Evolutionary conservation across 345 rosid species (phyloP), one percentile per base, ranked within the genome.

Genomic region (Sonneratia alba): DNA sequence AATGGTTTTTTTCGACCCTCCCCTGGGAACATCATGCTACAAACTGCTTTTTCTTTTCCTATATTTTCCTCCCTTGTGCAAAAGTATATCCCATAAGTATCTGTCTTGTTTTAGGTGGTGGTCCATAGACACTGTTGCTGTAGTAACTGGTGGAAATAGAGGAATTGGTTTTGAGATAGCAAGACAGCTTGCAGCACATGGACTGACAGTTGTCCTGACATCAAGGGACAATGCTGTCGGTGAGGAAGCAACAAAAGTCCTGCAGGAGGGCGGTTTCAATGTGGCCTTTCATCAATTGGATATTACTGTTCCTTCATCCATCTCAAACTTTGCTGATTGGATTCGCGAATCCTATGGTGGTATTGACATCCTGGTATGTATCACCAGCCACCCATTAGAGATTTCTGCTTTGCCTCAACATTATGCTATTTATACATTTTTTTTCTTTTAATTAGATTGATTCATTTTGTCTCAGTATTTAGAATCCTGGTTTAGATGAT

Each of bases 121-220:
- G 98, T 86, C 98, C 1, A 37, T 78, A 48, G 90, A 89, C 71
- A 94, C 97, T 10, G 78, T 94, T 73, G 96, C 96, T 8, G 94
- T 93, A 64, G 96, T 93, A 70, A 93, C 97, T 1, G 98, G 98
- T 37, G 89, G 91, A 1, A 93, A 91, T 55, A 85, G 98, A 82
- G 98, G 98, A 24, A 93, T 93, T 45, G 98, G 98, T 8, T 93
- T 91, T 76, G 98, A 93, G 83, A 88, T 87, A 73, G 94, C 79
- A n/a, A 87, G 90, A 66, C 98, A 93, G 76, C 91, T 93, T 13
- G 97, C 92, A 0, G 89, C 76, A 6, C 98, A 91, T 71, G 97
- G 99, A 36, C 61, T 95, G 74, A 86, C 94, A 0, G 96, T 90
- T 42, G 70, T 95, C 4, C 67, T 89, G 71, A 95, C 99, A 66